phyloP scores from a whole-genome alignment of 2,329 filamentous ascomycete genomes.

The Colletotrichum liriopes region DNA sequence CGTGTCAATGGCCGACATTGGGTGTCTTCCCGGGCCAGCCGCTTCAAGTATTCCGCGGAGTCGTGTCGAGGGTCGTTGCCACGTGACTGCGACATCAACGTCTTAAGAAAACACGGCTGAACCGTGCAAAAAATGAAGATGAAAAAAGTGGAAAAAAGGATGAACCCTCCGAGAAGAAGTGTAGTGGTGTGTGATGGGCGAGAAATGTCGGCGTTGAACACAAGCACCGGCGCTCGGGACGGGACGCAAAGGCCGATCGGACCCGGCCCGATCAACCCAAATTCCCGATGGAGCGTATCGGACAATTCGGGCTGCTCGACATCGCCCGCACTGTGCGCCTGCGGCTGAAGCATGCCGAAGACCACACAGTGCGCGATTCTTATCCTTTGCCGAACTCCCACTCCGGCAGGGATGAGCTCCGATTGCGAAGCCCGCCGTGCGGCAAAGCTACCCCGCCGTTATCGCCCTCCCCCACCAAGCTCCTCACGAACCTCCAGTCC shows the following conservation, averaged over 20 bases:
- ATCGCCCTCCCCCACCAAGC: conserved; percentile 22
- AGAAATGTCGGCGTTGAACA: too few relatives aligned
- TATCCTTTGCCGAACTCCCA: conserved; percentile 9
- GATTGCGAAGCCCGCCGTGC: conserved; percentile 14
- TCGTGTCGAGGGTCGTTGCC: background rate
- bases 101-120: background rate
- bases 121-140: background rate
- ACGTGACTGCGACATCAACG: background rate
- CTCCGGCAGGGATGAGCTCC: conserved; percentile 34
- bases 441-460: conserved; percentile 39
- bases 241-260: conserved; percentile 32
- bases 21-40: too few relatives aligned
- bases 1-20: background rate
- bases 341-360: fast-evolving
- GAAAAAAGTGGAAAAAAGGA: background rate
- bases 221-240: conserved; percentile 2
- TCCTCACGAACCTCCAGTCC: conserved; percentile 3
- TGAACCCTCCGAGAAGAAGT: background rate
- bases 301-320: conserved; percentile 17
- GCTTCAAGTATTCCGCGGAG: too few relatives aligned
- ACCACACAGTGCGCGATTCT: background rate
- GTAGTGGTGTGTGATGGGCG: background rate
- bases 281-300: conserved; percentile 32
- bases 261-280: conserved; percentile 16
- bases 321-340: background rate